Evolutionary conservation across 169 alveolate genomes (phyloP).

Genomic region (Cryptosporidium tyzzeri): DNA sequence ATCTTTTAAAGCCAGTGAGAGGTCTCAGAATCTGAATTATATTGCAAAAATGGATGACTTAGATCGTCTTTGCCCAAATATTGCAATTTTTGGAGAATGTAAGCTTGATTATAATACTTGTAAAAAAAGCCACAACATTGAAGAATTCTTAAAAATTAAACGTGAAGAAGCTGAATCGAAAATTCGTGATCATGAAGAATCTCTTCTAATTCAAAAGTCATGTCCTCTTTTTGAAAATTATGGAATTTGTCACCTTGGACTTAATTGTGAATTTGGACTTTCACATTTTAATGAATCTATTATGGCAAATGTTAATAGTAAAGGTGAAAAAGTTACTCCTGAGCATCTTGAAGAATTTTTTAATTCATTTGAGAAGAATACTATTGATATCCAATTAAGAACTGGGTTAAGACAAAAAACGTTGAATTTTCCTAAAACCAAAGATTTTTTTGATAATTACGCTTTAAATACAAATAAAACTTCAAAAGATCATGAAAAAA

Average conservation of each 20-base stretch:
- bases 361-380: conserved; percentile 28
- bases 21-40: conserved; percentile 24
- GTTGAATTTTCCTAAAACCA: neutral
- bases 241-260: conserved; percentile 56
- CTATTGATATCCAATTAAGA: conserved; percentile 7
- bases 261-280: conserved; percentile 50
- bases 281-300: conserved; percentile 23
- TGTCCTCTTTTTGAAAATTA: conserved; percentile 52
- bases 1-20: conserved; percentile 44
- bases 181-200: neutral
- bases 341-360: conserved; percentile 8
- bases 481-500: neutral
- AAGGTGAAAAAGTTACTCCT: conserved; percentile 57
- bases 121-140: conserved; percentile 29
- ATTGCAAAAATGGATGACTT: neutral
- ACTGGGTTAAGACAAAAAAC: conserved; percentile 10
- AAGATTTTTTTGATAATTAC: conserved; percentile 24
- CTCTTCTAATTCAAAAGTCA: neutral
- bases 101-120: neutral
- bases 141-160: conserved; percentile 5
- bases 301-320: conserved; percentile 32
- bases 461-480: neutral
- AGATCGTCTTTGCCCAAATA: conserved; percentile 12
- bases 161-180: neutral
- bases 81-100: conserved; percentile 56